Conservation (phyloP, 345 rosid species). For the Citrus inodora region DNA sequence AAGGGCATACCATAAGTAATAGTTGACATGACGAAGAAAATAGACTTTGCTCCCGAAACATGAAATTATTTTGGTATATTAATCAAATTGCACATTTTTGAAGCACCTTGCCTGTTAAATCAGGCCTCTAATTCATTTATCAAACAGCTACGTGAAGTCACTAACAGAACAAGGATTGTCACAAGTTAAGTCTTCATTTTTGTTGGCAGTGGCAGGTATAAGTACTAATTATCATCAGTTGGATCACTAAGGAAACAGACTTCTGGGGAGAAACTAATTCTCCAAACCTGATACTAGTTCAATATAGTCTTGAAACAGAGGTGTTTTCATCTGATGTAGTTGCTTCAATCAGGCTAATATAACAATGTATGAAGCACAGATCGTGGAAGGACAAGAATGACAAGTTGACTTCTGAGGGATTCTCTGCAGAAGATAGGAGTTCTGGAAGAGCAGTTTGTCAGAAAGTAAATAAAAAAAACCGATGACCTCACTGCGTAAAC, state of each 20-base stretch:
- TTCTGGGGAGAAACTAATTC: neutral
- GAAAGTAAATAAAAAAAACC: too few relatives aligned
- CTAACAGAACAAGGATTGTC: neutral
- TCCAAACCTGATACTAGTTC: neutral
- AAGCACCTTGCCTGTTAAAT: neutral
- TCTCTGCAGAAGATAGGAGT: too few relatives aligned
- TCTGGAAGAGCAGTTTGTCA: too few relatives aligned
- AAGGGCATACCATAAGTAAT: neutral
- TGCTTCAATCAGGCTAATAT: too few relatives aligned
- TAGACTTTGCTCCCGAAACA: neutral
- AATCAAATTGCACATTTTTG: neutral
- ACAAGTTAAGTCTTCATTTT: neutral
- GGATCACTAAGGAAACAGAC: neutral
- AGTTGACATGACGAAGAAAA: neutral
- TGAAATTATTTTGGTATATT: neutral
- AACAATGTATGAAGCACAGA: too few relatives aligned
- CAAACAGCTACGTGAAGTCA: neutral
- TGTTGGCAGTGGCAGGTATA: neutral
- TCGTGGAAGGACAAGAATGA: too few relatives aligned
- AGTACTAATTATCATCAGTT: neutral
- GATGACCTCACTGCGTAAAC: too few relatives aligned
- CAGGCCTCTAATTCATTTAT: neutral
- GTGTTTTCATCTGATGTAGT: too few relatives aligned
- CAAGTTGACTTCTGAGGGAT: too few relatives aligned
- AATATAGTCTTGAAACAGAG: too few relatives aligned